Percentiles rank a stretch among this genome's conserved stretches.
These are phyloP conservation scores for Iris macrosiphon DNA, from an alignment of 106 monocot genomes.

Conservation along the genomic window DNA sequence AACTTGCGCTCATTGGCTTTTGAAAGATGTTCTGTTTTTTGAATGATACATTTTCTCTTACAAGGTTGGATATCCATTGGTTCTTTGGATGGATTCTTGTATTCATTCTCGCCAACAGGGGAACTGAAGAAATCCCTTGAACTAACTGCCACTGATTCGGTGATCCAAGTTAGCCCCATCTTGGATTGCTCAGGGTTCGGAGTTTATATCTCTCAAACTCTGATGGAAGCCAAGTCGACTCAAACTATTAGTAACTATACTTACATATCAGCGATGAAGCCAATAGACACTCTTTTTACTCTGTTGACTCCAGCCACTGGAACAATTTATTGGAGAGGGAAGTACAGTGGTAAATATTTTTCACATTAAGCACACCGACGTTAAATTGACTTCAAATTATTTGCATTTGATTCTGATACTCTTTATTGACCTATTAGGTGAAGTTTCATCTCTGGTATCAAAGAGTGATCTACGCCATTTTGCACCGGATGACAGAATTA, in stretches of 20 bases:
- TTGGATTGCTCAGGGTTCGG: constrained; percentile 86
- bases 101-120: constrained; percentile 75
- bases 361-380: not conserved
- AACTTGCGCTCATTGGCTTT: not conserved
- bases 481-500: constrained; percentile 49
- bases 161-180: constrained; percentile 56
- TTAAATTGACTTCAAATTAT: not conserved
- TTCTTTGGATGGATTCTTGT: constrained; percentile 81
- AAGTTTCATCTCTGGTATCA: constrained; percentile 44
- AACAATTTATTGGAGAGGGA: constrained; percentile 64
- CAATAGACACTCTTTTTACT: constrained; percentile 34
- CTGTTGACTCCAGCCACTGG: constrained; percentile 77
- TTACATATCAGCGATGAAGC: constrained; percentile 63
- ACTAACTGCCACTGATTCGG: constrained; percentile 49
- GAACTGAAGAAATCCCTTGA: constrained; percentile 53
- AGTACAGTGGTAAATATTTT: constrained; percentile 39
- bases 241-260: constrained; percentile 33
- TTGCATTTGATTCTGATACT: not conserved
- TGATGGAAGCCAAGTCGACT: constrained; percentile 43
- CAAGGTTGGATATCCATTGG: constrained; percentile 90
- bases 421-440: constrained; percentile 28
- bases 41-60: not conserved
- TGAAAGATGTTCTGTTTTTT: not conserved
- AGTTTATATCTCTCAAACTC: constrained; percentile 54
- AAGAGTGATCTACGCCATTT: constrained; percentile 57